Evolutionary conservation across 2,329 filamentous ascomycete species (phyloP), one percentile per base, ranked within the genome.

Genomic region (Talaromyces sp.): DNA sequence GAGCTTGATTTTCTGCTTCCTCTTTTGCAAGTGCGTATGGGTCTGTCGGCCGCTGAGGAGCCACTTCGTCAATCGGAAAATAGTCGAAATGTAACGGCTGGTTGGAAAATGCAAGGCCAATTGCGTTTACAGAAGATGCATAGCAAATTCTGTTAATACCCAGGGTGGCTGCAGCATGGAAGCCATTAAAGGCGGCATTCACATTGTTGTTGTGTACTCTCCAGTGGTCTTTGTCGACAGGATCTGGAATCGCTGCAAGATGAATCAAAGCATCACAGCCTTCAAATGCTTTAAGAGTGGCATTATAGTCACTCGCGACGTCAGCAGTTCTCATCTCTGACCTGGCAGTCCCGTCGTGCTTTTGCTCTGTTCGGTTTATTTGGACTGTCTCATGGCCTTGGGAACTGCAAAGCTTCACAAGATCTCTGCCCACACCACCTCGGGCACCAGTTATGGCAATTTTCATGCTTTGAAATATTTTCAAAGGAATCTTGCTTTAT

Each of bases 391-490:
- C 38, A 62, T 74, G 69, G 50, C 70, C 72, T 52, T 69, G 66
- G 8, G 71, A 62, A 8, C 72, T 66, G 58, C 68, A 71, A 8
- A 69, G 59, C 62, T 72, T 69, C 52, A 74, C 71, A 21, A 69
- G 62, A 24, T 65, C 66, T 41, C 64, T 61, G 52, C 70, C 70
- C 55, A 72, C 70, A 26, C 65, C 70, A 65, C 74, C 68, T 69
- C 69, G 73, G 66, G 61, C 74, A 62, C 70, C 69, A 57, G 71
- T 79, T 68, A 69, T 78, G 62, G 76, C 77, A 70, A 70, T 77
- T 72, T 70, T 78, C 75, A 70, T 70, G 24, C n/a, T 41, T 60
- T 32, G 5, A 7, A 46, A 58, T 26, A 14, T 11, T 1, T 4
- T 24, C 9, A 11, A 46, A 46, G 3, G 19, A 3, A 10, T n/a